Base-by-base conservation (phyloP, 805 yeast species). In the Saccharomyces mikatae region DNA sequence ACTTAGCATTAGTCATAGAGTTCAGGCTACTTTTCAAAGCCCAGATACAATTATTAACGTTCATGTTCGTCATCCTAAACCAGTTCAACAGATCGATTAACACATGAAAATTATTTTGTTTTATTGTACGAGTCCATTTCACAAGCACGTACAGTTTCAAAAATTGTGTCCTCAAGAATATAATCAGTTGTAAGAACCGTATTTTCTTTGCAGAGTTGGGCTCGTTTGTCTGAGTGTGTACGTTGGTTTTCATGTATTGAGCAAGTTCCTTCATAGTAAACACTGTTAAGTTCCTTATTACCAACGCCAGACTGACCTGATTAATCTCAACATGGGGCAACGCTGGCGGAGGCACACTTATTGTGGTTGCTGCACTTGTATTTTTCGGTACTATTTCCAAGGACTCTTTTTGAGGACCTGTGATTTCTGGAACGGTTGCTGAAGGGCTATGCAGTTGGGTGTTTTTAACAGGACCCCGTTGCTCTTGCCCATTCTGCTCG, bases 41-140 rank as follows among this genome's bases (percentile, higher is more conserved):
- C 72, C 84, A 79, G 21, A 86, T 80, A 44, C 72, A 83, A 62
- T 77, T 82, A 55, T 70, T 86, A 62, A 78, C 91, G 66, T 78
- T 79, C 64, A 79, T 82, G 63, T 88, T 87, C 62, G 89, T 95
- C 50, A 83, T 83, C 57, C 94, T 76, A 46, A 94, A 76, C 94
- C 96, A 94, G 58, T 87, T 86, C 56, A 95, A 80, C 22, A 92
- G 76, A 71, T 94, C 98, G 54, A 94, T 90, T 58, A 91, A 75
- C 52, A 78, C 78, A 48, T 85, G 82, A 56, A 92, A 83, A 51
- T 86, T 88, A 49, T 81, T 77, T 4, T 91, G 77, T 32, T 82
- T 84, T 13, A 69, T 66, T 11, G 81, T 79, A 3, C 90, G 81
- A 21, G 76, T 71, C 99, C 99, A 94, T 70, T 92, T 91, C 52